Conservation (phyloP, 306 rosid species). For the Glycyrrhiza uralensis region DNA sequence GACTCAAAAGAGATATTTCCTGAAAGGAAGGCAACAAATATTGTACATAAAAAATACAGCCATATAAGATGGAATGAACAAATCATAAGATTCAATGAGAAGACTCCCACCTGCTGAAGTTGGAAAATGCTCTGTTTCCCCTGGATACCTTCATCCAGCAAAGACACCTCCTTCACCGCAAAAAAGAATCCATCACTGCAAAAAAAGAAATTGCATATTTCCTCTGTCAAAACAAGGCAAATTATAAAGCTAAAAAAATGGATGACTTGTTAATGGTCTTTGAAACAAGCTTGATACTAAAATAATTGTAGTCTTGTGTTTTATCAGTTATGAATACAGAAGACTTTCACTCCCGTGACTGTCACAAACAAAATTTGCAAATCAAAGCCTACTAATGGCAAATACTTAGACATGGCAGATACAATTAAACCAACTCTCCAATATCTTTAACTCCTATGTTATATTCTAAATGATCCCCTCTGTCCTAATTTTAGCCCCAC, state of each 20-base stretch:
- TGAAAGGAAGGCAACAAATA: slow-evolving; percentile 29
- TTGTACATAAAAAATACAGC: not conserved
- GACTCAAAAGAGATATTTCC: slow-evolving; percentile 64
- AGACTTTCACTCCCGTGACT: not conserved
- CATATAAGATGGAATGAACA: slow-evolving; percentile 11
- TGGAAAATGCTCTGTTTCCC: slow-evolving; percentile 57
- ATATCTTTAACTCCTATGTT: not conserved
- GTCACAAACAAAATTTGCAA: not conserved
- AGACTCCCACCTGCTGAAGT: slow-evolving; percentile 60
- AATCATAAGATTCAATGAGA: not conserved
- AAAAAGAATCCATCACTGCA: slow-evolving; percentile 66
- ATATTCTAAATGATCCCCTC: not conserved
- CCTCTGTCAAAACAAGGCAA: not conserved
- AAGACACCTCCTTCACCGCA: slow-evolving; percentile 69
- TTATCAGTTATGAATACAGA: slow-evolving; percentile 1
- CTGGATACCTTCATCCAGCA: slow-evolving; percentile 59
- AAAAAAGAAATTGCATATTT: slow-evolving; percentile 16
- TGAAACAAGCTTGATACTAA: not conserved
- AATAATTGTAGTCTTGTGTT: not conserved
- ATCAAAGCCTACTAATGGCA: not conserved
- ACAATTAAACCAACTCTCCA: slow-evolving; percentile 1
- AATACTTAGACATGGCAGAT: not conserved
- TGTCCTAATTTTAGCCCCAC: not conserved
- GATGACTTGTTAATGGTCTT: not conserved
- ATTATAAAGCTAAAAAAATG: slow-evolving; percentile 7